Conservation (phyloP, 140 eudicot genomes). For the Ambrosia hybrid region DNA sequence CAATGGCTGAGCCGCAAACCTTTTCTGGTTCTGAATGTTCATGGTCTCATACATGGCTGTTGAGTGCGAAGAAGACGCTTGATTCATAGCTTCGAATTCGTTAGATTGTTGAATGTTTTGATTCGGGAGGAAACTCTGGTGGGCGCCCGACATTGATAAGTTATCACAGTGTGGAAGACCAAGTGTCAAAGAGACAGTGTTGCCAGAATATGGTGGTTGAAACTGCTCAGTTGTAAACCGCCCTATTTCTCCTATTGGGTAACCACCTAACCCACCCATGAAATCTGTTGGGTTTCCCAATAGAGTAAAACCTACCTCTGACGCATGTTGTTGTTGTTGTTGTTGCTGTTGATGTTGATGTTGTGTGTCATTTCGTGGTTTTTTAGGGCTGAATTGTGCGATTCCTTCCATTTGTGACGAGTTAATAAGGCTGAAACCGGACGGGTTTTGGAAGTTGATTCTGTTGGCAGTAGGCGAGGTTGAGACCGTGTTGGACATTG, state of each 20-base stretch:
- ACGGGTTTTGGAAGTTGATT: conserved; percentile 42
- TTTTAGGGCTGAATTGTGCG: conserved; percentile 53
- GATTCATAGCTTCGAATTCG: conserved; percentile 56
- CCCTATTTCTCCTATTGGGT: conserved; percentile 70
- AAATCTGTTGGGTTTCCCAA: conserved; percentile 70
- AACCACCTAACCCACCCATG: conserved; percentile 71
- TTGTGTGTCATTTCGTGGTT: conserved; percentile 44
- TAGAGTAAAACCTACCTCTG: conserved; percentile 41
- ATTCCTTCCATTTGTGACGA: conserved; percentile 65
- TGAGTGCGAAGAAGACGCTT: conserved; percentile 55
- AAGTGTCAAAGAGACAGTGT: conserved; percentile 77
- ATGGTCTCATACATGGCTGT: conserved; percentile 63
- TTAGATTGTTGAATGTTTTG: conserved; percentile 56
- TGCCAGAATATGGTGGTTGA: conserved; percentile 59
- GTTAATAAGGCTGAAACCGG: conserved; percentile 55
- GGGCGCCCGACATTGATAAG: conserved; percentile 53
- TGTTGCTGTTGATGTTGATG: conserved; percentile 11
- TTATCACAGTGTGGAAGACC: conserved; percentile 77
- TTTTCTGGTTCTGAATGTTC: conserved; percentile 64
- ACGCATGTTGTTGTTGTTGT: conserved; percentile 22
- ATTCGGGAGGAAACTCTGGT: conserved; percentile 62
- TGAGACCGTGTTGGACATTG: conserved; percentile 40
- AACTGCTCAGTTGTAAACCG: conserved; percentile 64
- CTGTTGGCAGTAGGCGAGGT: conserved; percentile 45
- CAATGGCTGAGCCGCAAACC: conserved; percentile 78